phyloP scores from a whole-genome alignment of 169 alveolate genomes.

The Plasmodium berghei region DNA sequence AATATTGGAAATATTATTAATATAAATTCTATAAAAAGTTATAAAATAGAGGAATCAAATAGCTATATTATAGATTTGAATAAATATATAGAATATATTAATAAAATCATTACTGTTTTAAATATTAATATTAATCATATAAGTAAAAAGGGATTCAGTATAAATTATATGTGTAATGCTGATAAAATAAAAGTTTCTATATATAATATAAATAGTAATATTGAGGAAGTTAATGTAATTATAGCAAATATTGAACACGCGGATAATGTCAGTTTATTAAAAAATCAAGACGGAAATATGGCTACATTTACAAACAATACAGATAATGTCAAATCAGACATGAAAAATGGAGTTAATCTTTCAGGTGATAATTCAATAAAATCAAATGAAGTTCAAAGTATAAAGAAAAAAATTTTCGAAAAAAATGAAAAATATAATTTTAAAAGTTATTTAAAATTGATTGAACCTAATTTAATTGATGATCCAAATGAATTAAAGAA shows the following conservation, averaged over 20 bases:
- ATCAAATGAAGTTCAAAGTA: background rate
- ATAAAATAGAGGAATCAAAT: background rate
- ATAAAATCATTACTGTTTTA: constrained; percentile 1
- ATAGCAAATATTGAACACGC: background rate
- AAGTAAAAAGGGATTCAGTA: constrained; percentile 1
- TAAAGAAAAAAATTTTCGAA: background rate
- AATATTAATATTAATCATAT: constrained; percentile 13
- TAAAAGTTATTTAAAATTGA: constrained; percentile 19
- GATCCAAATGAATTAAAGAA: constrained; percentile 56
- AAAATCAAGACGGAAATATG: background rate
- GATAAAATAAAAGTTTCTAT: constrained; percentile 15
- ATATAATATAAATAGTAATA: constrained; percentile 20
- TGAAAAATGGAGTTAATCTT: background rate
- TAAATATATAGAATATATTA: constrained; percentile 23
- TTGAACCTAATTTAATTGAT: constrained; percentile 19
- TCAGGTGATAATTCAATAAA: background rate
- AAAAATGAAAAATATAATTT: constrained; percentile 12
- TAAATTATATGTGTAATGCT: constrained; percentile 39
- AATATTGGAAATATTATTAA: background rate
- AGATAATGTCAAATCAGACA: background rate
- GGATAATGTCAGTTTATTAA: background rate
- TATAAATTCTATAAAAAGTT: background rate
- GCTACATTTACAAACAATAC: background rate
- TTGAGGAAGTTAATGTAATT: constrained; percentile 20
- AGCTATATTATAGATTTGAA: background rate